Conservation (phyloP, 495 filamentous ascomycete genomes). For the Talaromyces liani region DNA sequence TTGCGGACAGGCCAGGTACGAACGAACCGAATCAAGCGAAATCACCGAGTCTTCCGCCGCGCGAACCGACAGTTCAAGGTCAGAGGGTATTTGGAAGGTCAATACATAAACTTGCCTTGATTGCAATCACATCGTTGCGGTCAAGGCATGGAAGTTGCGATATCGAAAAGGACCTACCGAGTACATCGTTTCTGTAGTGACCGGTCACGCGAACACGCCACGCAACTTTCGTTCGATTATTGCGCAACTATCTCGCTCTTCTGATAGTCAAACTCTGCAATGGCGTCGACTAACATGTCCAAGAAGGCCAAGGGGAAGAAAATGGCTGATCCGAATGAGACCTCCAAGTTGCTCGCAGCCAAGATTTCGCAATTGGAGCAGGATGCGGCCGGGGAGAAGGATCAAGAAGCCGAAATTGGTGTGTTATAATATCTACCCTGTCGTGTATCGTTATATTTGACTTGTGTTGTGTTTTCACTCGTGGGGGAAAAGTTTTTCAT, state of each 20-base stretch:
- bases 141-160: slow-evolving; percentile 9
- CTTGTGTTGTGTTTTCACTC: neutral
- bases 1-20: neutral
- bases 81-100: neutral
- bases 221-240: slow-evolving; percentile 10
- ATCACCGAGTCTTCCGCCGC: neutral
- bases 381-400: slow-evolving; percentile 86
- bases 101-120: neutral
- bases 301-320: slow-evolving; percentile 73
- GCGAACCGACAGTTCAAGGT: neutral
- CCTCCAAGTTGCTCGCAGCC: slow-evolving; percentile 80
- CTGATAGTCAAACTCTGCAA: slow-evolving; percentile 10
- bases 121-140: slow-evolving; percentile 8
- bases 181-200: neutral
- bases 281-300: slow-evolving; percentile 38
- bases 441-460: slow-evolving; percentile 6
- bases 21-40: neutral
- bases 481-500: slow-evolving; percentile 6
- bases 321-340: slow-evolving; percentile 70
- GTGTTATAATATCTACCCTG: slow-evolving; percentile 34
- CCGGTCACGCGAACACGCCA: slow-evolving; percentile 7
- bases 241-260: neutral
- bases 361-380: slow-evolving; percentile 94
- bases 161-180: slow-evolving; percentile 3
- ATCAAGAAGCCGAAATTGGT: slow-evolving; percentile 96